Percentiles rank a stretch among this genome's conserved stretches.
These are phyloP conservation scores for Decorospora gaudefroyi DNA, from an alignment of 2,329 filamentous ascomycete species.

Conservation along the genomic window DNA sequence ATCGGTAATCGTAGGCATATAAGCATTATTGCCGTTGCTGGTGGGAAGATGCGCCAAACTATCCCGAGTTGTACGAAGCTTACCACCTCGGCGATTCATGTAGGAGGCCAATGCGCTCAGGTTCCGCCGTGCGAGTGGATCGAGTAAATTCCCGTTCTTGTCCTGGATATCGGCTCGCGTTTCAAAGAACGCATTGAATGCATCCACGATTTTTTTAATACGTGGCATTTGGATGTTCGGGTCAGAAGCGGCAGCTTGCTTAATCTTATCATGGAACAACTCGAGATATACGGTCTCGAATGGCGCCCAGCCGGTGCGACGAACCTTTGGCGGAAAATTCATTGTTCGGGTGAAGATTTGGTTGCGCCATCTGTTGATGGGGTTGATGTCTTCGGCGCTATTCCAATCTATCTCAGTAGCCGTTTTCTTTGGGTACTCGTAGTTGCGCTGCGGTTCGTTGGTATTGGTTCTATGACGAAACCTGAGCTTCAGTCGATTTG, in stretches of 20 bases:
- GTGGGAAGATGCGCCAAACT: too few species aligned
- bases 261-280: not conserved
- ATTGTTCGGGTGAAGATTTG: not conserved
- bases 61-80: accelerated
- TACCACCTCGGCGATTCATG: not conserved
- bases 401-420: not conserved
- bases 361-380: not conserved
- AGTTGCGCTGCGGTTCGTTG: not conserved
- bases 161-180: not conserved
- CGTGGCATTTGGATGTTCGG: not conserved
- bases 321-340: not conserved
- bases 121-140: not conserved
- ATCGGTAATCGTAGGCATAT: too few species aligned
- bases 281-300: not conserved
- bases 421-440: too few species aligned
- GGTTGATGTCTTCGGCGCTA: not conserved
- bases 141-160: not conserved
- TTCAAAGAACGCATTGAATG: not conserved
- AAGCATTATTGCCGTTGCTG: not conserved
- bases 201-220: not conserved
- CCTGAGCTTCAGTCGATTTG: not conserved
- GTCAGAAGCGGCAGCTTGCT: not conserved
- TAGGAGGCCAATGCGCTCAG: not conserved
- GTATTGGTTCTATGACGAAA: not conserved
- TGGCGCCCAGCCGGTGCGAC: not conserved